phyloP scores from a whole-genome alignment of 495 filamentous ascomycete genomes.

The Tetracladium marchalianum region DNA sequence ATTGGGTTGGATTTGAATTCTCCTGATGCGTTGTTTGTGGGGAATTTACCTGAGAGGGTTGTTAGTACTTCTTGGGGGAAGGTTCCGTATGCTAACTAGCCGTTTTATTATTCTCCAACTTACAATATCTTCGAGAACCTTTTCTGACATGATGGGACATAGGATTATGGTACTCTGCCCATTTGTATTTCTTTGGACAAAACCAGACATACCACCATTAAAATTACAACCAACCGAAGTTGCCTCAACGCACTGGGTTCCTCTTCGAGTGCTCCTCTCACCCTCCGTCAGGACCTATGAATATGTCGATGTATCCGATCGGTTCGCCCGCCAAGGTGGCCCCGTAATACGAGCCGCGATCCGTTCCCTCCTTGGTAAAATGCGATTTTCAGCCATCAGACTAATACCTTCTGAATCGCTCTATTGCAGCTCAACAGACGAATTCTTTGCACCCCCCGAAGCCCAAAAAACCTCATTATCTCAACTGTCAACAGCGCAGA shows the following conservation, averaged over 20 bases:
- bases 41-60: conserved; percentile 62
- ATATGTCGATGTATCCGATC: conserved; percentile 56
- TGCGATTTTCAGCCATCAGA: conserved; percentile 62
- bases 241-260: conserved; percentile 68
- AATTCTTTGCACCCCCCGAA: conserved; percentile 28
- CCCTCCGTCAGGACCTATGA: conserved; percentile 52
- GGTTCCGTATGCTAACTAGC: conserved; percentile 43
- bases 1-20: conserved; percentile 55
- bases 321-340: conserved; percentile 43
- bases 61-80: conserved; percentile 67
- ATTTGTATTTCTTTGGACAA: conserved; percentile 58
- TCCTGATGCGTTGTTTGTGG: conserved; percentile 45
- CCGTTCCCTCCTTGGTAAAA: conserved; percentile 49
- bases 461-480: background rate
- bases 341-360: conserved; percentile 39
- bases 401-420: conserved; percentile 46
- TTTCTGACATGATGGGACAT: no score
- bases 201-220: conserved; percentile 45
- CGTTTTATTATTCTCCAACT: conserved; percentile 6
- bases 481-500: background rate
- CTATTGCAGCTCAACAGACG: conserved; percentile 39
- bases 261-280: conserved; percentile 53
- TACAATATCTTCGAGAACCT: conserved; percentile 5
- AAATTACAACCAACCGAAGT: conserved; percentile 64
- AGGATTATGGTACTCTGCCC: conserved; percentile 74